Percentiles rank a stretch among this genome's conserved stretches.
Conservation (phyloP, 192 early-diverging fungal species). For the Mortierella claussenii region DNA sequence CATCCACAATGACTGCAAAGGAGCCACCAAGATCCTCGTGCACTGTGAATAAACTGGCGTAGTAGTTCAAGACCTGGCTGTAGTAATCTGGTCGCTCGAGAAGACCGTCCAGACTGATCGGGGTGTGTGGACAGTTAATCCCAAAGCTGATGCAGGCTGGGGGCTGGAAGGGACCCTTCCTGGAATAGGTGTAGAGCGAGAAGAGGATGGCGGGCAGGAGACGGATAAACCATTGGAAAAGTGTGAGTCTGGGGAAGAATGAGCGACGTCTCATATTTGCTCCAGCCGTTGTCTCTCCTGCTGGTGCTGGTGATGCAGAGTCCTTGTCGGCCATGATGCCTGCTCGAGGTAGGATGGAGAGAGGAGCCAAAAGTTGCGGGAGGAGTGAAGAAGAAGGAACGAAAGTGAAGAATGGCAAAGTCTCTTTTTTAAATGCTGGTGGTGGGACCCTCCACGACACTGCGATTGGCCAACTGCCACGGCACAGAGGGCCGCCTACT, state of each 20-base stretch:
- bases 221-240: slow-evolving; percentile 25
- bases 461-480: too few species aligned
- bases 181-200: slow-evolving; percentile 15
- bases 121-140: slow-evolving; percentile 5
- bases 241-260: slow-evolving; percentile 23
- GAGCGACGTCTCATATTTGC: slow-evolving; percentile 8
- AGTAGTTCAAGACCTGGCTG: slow-evolving; percentile 35
- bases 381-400: background rate
- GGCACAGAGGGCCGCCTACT: too few species aligned
- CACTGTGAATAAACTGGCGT: slow-evolving; percentile 12
- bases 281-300: too few species aligned
- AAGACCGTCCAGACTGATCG: slow-evolving; percentile 16
- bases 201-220: slow-evolving; percentile 37
- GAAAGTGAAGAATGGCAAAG: background rate
- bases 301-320: too few species aligned
- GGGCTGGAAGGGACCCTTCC: slow-evolving; percentile 25
- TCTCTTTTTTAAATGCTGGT: too few species aligned
- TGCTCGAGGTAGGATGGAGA: too few species aligned
- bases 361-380: background rate
- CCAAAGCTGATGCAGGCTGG: slow-evolving; percentile 13
- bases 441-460: too few species aligned
- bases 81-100: slow-evolving; percentile 41
- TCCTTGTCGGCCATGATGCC: too few species aligned
- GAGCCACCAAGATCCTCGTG: slow-evolving; percentile 60
- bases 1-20: slow-evolving; percentile 60